Evolutionary conservation across 129 eudicot genomes (phyloP).

Genomic region (Flaveria sonorensis): DNA sequence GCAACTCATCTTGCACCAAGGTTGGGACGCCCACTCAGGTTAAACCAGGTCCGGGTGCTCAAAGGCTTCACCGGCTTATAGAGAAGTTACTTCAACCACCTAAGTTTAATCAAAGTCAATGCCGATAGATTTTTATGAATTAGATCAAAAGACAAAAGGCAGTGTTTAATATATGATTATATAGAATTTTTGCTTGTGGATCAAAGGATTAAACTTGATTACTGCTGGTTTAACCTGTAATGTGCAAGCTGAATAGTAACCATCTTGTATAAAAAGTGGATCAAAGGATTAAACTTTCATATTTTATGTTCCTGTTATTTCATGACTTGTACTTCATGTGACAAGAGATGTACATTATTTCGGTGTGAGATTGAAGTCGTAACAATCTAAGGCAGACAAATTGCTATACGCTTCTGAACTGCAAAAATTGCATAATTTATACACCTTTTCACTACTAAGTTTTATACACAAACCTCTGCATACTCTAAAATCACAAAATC

Average conservation of each 20-base stretch:
- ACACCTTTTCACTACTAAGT: slow-evolving; percentile 34
- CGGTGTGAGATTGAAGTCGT: slow-evolving; percentile 3
- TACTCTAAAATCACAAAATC: slow-evolving; percentile 27
- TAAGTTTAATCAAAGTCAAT: slow-evolving; percentile 48
- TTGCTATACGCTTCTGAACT: slow-evolving; percentile 23
- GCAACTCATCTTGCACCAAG: slow-evolving; percentile 58
- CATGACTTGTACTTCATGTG: background rate
- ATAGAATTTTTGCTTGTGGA: slow-evolving; percentile 37
- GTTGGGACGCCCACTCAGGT: slow-evolving; percentile 64
- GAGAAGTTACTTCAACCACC: slow-evolving; percentile 48
- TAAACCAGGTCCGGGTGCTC: slow-evolving; percentile 73
- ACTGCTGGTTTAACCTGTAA: slow-evolving; percentile 8
- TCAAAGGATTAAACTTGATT: slow-evolving; percentile 6
- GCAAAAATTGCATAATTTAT: slow-evolving; percentile 25
- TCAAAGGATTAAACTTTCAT: background rate
- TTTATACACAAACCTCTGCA: slow-evolving; percentile 38
- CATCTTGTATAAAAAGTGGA: slow-evolving; percentile 1
- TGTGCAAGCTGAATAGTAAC: slow-evolving; percentile 10
- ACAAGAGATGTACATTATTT: slow-evolving; percentile 8
- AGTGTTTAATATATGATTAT: slow-evolving; percentile 28
- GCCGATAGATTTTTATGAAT: slow-evolving; percentile 46
- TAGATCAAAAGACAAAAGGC: background rate
- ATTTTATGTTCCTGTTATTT: slow-evolving; percentile 16
- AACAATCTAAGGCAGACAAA: background rate
- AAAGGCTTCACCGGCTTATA: slow-evolving; percentile 61